phyloP scores from a whole-genome alignment of 805 yeast species.

The Cyberlindnera samutprakarnensis region DNA sequence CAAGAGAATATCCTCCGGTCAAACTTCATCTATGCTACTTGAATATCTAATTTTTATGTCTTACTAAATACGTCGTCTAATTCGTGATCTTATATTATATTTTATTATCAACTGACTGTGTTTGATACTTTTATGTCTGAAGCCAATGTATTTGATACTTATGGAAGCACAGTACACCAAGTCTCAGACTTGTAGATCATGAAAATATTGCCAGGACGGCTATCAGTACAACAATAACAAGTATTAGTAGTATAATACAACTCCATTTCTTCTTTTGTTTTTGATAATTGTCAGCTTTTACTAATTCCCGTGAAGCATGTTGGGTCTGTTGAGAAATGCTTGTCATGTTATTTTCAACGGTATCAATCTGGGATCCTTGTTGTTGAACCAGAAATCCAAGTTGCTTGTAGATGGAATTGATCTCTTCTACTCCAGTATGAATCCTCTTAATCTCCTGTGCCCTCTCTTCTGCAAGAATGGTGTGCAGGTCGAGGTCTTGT shows the following conservation, averaged over 20 bases:
- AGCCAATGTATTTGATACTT: no score
- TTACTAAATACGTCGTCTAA: no score
- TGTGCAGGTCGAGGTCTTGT: constrained; percentile 56
- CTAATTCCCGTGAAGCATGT: constrained; percentile 62
- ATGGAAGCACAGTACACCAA: not conserved
- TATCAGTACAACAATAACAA: constrained; percentile 51
- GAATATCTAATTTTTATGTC: no score
- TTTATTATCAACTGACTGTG: no score
- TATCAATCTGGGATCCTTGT: constrained; percentile 80
- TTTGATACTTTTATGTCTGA: no score
- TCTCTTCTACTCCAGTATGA: constrained; percentile 73
- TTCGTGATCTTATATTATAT: no score
- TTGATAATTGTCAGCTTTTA: constrained; percentile 72
- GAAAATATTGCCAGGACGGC: constrained; percentile 43
- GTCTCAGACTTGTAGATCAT: not conserved
- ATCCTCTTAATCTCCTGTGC: constrained; percentile 65
- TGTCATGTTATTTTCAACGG: constrained; percentile 72
- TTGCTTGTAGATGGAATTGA: constrained; percentile 79
- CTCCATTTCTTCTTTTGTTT: constrained; percentile 65
- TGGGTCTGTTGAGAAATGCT: constrained; percentile 57
- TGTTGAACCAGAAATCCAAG: constrained; percentile 69
- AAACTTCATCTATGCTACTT: no score
- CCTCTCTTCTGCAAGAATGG: constrained; percentile 61
- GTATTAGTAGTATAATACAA: constrained; percentile 52
- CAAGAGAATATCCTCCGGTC: no score